Evolutionary conservation across 352 stramenopile species (phyloP).

Genomic region (Globisporangium ultimum): DNA sequence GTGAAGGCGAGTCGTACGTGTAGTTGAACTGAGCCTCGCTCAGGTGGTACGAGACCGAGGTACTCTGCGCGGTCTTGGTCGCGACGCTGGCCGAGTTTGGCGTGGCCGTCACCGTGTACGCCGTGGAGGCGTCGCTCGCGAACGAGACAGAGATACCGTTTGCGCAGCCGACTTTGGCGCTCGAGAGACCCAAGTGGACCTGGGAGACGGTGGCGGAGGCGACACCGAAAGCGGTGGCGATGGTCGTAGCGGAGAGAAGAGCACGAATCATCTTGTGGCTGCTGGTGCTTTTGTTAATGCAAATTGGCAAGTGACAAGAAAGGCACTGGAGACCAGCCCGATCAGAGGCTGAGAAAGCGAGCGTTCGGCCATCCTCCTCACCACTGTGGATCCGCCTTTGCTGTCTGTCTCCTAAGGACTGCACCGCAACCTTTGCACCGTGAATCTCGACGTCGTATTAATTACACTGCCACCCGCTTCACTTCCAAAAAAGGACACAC

Average conservation of each 20-base stretch:
- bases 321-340: too few relatives aligned
- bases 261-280: neutral
- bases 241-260: neutral
- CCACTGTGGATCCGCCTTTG: too few relatives aligned
- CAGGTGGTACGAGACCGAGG: conserved; percentile 32
- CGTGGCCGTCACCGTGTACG: conserved; percentile 28
- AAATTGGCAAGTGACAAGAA: neutral
- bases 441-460: too few relatives aligned
- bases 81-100: conserved; percentile 4
- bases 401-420: too few relatives aligned
- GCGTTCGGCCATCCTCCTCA: too few relatives aligned
- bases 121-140: conserved; percentile 22
- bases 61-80: conserved; percentile 22
- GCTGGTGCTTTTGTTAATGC: neutral
- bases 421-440: too few relatives aligned
- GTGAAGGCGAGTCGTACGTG: conserved; percentile 41
- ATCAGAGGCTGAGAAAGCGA: too few relatives aligned
- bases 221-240: conserved; percentile 11
- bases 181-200: conserved; percentile 42
- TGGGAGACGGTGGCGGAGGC: conserved; percentile 36
- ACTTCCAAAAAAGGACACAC: too few relatives aligned
- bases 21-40: conserved; percentile 41
- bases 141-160: conserved; percentile 43
- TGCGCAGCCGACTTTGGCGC: conserved; percentile 22
- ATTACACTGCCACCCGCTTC: too few relatives aligned